phyloP scores from a whole-genome alignment of 1,284 basidiomycete species.

The Clitocybe nebularis region DNA sequence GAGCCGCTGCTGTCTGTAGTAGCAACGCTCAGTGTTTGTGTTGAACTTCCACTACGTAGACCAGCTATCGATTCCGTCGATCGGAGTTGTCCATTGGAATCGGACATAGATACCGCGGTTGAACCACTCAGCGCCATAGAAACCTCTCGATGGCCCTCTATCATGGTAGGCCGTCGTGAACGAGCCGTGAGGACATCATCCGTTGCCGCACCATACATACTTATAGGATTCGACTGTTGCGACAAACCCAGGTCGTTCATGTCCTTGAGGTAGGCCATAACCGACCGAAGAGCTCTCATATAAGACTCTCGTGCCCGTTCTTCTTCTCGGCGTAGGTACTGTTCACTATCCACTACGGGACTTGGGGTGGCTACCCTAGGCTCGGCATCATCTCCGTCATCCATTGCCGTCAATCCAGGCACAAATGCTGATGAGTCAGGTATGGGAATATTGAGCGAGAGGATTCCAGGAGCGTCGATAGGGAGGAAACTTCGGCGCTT shows the following conservation, averaged over 20 bases:
- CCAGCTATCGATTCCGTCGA: constrained; percentile 57
- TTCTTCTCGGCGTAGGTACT: constrained; percentile 58
- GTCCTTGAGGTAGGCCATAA: constrained; percentile 94
- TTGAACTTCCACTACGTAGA: constrained; percentile 52
- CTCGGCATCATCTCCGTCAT: constrained; percentile 40
- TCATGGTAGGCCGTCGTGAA: constrained; percentile 60
- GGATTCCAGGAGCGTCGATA: constrained; percentile 52
- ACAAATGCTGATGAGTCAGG: constrained; percentile 65
- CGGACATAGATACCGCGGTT: constrained; percentile 34
- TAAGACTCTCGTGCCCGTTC: constrained; percentile 69
- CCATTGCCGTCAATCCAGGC: constrained; percentile 43
- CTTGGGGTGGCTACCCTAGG: constrained; percentile 35
- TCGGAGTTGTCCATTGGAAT: constrained; percentile 52
- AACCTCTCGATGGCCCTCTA: constrained; percentile 50
- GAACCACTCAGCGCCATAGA: constrained; percentile 44
- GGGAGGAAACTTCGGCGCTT: constrained; percentile 86
- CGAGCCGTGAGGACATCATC: constrained; percentile 42
- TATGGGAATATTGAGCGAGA: constrained; percentile 46
- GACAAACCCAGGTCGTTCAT: constrained; percentile 82
- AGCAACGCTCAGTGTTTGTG: constrained; percentile 66
- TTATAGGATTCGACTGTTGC: constrained; percentile 48
- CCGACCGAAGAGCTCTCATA: constrained; percentile 74
- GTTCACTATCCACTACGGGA: constrained; percentile 43
- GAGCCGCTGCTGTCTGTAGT: constrained; percentile 69
- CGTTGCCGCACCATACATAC: constrained; percentile 46